A percentile compares a stretch with the other conserved stretches of the same genome.
These are phyloP conservation scores for Backusella sp. DNA, from an alignment of 192 early-diverging fungal genomes.

Conservation along the genomic window DNA sequence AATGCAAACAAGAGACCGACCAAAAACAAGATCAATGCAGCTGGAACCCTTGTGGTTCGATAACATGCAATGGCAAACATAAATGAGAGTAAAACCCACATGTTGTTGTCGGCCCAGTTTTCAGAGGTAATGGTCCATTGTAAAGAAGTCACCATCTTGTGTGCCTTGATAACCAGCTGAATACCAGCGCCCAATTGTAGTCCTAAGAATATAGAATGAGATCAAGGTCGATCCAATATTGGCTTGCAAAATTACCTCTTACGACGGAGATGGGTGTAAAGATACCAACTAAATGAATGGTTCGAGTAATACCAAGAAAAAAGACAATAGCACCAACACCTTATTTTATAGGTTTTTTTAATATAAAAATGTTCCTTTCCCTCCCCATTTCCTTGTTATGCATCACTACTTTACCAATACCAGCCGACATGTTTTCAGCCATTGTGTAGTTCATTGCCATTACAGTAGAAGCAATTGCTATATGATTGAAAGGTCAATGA, in stretches of 20 bases:
- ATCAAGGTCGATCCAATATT: not conserved
- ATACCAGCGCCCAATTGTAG: conserved; percentile 79
- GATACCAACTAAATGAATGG: conserved; percentile 63
- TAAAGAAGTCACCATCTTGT: conserved; percentile 49
- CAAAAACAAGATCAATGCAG: conserved; percentile 70
- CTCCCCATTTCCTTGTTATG: too few species aligned
- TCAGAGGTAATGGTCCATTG: conserved; percentile 56
- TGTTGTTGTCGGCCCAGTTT: conserved; percentile 71
- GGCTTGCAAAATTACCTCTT: conserved; percentile 43
- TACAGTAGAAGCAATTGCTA: conserved; percentile 80
- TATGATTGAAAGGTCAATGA: not conserved
- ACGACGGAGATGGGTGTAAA: conserved; percentile 70
- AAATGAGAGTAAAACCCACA: conserved; percentile 67
- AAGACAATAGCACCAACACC: conserved; percentile 62
- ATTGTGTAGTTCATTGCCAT: conserved; percentile 65
- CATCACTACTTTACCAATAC: conserved; percentile 36
- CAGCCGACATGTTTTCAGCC: conserved; percentile 67
- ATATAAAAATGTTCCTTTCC: too few species aligned
- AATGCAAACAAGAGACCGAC: conserved; percentile 70
- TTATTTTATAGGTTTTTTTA: not conserved
- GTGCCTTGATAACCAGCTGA: conserved; percentile 67
- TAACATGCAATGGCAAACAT: conserved; percentile 69
- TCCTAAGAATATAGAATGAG: conserved; percentile 4
- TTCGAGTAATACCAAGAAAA: conserved; percentile 65
- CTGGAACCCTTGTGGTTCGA: conserved; percentile 53